Evolutionary conservation across 2,329 filamentous ascomycete genomes (phyloP), one percentile per base, ranked within the genome.

Genomic region (Diaporthe sp.): DNA sequence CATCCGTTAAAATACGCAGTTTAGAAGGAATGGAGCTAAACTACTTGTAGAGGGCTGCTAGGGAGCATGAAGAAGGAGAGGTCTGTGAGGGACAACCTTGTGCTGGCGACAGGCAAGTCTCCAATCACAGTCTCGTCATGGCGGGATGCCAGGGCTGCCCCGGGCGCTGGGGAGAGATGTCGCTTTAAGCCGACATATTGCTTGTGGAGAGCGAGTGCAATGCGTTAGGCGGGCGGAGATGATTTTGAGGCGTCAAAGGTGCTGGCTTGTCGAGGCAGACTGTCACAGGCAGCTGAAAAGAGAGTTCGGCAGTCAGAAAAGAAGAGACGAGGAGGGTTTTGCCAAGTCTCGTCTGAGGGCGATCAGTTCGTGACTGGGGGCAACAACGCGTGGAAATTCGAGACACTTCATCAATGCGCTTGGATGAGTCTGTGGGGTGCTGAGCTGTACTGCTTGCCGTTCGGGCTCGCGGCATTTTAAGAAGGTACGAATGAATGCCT

Each of bases 341-440:
- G 69, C 70, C 70, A 72, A 60, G 57, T 25, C 57, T 61, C 57
- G 57, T 22, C 70, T 40, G 57, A 42, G 47, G 70, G 47, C 70
- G 70, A 72, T 72, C 70, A 72, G 45, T 72, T 64, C 57, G 45
- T 61, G 57, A 64, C 70, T 42, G 57, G 57, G 47, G 70, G 57
- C 54, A 58, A 52, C 57, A 55, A 55, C 35, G 60, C 42, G 57
- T 61, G 55, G 55, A 60, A 67, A 72, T 54, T 54, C 45, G 55
- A 64, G 69, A 61, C 69, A 42, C 45, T 45, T 30, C 45, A 66
- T 68, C 64, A 68, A 68, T 68, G 64, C 64, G 47, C 64, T 68
- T 68, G 64, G 64, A 40, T 40, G 45, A 50, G 61, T 67, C 61
- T 67, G 61, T 67, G 61, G 61, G 35, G 60, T 67, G 61, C 61